Evolutionary conservation across 805 yeast species (phyloP).

Genomic region (Saturnispora silvae): DNA sequence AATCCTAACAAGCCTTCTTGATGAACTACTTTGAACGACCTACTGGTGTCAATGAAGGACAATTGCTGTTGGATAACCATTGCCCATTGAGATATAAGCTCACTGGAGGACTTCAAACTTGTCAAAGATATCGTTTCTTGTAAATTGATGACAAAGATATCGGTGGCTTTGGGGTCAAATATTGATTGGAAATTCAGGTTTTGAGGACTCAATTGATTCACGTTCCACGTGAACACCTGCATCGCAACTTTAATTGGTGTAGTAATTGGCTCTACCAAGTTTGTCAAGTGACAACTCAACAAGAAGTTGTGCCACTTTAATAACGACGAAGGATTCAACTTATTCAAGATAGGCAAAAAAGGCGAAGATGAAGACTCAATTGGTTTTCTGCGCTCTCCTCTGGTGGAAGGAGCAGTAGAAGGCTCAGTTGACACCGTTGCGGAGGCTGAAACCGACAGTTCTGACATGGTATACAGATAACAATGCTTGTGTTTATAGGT

Average conservation of each 20-base stretch:
- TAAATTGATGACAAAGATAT: constrained; percentile 33
- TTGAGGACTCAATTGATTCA: constrained; percentile 20
- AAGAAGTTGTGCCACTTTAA: constrained; percentile 15
- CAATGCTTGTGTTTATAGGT: too few relatives aligned
- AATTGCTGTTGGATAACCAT: constrained; percentile 17
- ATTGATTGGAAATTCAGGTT: neutral
- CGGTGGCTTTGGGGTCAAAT: constrained; percentile 12
- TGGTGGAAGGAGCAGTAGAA: neutral
- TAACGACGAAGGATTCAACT: constrained; percentile 22
- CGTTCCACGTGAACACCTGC: constrained; percentile 30
- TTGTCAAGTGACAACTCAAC: constrained; percentile 4
- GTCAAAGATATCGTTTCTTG: constrained; percentile 43
- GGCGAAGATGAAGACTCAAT: constrained; percentile 3
- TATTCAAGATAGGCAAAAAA: neutral
- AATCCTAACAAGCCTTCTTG: constrained; percentile 43
- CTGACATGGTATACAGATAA: neutral
- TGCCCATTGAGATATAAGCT: constrained; percentile 27
- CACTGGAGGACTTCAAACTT: constrained; percentile 30
- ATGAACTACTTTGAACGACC: constrained; percentile 27
- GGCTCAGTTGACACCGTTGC: neutral
- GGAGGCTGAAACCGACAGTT: neutral
- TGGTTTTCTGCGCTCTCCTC: neutral
- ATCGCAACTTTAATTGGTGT: neutral
- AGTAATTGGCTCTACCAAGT: constrained; percentile 7
- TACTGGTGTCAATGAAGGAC: constrained; percentile 12